These are phyloP conservation scores for Coelastrella sp. DNA, from an alignment of 139 green algal genomes.

Conservation along the genomic window DNA sequence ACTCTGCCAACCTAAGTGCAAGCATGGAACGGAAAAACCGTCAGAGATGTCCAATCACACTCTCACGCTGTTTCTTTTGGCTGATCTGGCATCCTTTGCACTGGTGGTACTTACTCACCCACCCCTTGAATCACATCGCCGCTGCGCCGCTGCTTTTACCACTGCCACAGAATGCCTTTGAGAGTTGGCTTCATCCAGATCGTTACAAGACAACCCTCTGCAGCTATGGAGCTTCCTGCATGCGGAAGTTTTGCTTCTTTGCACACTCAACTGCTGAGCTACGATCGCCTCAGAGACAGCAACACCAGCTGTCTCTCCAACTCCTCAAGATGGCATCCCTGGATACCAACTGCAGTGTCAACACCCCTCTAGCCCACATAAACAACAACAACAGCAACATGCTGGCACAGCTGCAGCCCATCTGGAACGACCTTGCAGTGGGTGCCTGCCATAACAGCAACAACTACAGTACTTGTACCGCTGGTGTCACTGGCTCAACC, in stretches of 20 bases:
- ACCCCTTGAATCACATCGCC: too few species aligned
- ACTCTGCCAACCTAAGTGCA: too few species aligned
- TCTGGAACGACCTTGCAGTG: neutral
- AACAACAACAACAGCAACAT: slow-evolving; percentile 19
- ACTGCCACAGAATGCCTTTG: slow-evolving; percentile 24
- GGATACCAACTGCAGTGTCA: slow-evolving; percentile 2
- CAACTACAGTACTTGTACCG: neutral
- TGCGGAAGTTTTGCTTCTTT: slow-evolving; percentile 44
- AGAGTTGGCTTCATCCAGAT: slow-evolving; percentile 33
- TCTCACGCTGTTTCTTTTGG: too few species aligned
- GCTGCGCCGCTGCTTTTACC: neutral
- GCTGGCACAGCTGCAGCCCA: neutral
- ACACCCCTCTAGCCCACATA: slow-evolving; percentile 18
- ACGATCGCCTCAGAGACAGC: neutral
- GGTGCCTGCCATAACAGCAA: neutral
- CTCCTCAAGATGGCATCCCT: neutral
- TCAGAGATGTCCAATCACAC: too few species aligned
- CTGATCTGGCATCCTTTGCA: neutral
- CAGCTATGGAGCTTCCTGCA: slow-evolving; percentile 37
- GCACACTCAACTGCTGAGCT: slow-evolving; percentile 32
- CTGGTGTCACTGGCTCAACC: neutral
- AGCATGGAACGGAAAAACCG: too few species aligned
- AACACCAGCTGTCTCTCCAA: neutral
- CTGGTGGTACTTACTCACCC: neutral
- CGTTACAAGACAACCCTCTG: slow-evolving; percentile 31